Percentiles rank a stretch among this genome's conserved stretches.
Evolutionary conservation across 129 eudicot species (phyloP).

Genomic region (Erigeron canadensis): DNA sequence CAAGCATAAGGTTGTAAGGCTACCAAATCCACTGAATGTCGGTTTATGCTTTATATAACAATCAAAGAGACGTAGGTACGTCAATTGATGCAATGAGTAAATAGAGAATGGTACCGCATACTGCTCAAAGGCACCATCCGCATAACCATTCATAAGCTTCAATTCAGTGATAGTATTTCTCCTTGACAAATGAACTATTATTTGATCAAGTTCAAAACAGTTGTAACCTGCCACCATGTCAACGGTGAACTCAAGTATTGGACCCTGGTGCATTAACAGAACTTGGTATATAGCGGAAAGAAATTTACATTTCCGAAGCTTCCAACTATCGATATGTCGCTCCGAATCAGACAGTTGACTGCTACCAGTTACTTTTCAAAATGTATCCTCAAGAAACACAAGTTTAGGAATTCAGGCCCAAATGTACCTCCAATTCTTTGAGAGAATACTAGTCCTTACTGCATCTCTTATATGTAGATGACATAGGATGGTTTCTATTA

Average conservation of each 20-base stretch:
- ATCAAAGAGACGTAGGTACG: background rate
- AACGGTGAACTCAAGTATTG: conserved; percentile 13
- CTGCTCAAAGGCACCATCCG: background rate
- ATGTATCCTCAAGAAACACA: background rate
- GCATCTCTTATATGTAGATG: conserved; percentile 4
- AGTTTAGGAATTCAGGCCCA: conserved; percentile 15
- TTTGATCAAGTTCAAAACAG: background rate
- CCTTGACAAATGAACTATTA: conserved; percentile 11
- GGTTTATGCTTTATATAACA: background rate
- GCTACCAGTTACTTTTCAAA: background rate
- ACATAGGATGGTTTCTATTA: conserved; percentile 22
- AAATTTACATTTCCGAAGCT: background rate
- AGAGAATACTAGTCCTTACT: conserved; percentile 23
- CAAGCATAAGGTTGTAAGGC: conserved; percentile 21
- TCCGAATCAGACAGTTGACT: too few species aligned
- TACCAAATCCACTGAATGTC: background rate
- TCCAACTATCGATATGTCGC: background rate
- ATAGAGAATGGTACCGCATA: conserved; percentile 1
- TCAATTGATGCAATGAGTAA: conserved; percentile 15
- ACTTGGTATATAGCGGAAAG: conserved; percentile 12
- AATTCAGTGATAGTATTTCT: conserved; percentile 4
- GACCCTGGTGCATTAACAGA: conserved; percentile 2
- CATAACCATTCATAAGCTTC: background rate
- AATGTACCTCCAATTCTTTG: conserved; percentile 24
- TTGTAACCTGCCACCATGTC: background rate